Evolutionary conservation across 768 basidiomycete species (phyloP), one percentile per base, ranked within the genome.

Genomic region (Goffeauzyma gilvescens): DNA sequence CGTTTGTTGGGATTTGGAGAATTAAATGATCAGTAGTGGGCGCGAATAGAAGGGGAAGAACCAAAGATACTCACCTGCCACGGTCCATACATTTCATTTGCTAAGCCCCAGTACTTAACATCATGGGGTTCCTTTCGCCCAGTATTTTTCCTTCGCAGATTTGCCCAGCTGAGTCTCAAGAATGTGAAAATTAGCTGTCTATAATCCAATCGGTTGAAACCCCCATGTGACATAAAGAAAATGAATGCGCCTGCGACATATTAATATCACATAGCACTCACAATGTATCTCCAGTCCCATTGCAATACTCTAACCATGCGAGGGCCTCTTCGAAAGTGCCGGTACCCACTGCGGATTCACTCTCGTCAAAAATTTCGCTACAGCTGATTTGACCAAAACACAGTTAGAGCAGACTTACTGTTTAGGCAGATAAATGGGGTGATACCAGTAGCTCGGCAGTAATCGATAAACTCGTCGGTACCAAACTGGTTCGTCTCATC

Each of bases 401-500:
- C n/a, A n/a, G n/a, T n/a, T n/a, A n/a, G n/a, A n/a, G n/a, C n/a
- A 14, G 7, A 58, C 58, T 33, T 30, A 62, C 58, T 75, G 56
- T 75, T 75, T 22, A 75, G 52, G 49, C 73, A 72, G 35, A 76
- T 69, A 53, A 69, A 75, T 1, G 75, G 75, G 55, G 76, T 74
- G 9, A 69, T 68, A 5, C 67, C 69, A 1, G 72, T 60, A 12
- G 59, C 65, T 9, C 68, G 65, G 48, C 71, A 74, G 67, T 73
- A 77, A 41, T 67, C 60, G 33, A 75, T 72, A 53, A 75, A 75
- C 52, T 50, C 65, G 50, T 59, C 71, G 2, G 74, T 75, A 12
- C 75, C 75, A 47, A 76, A 75, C 54, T 68, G 67, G 48, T 76
- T 76, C 53, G 70, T 71, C 55, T 76, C 75, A 48, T 73, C 71